Percentiles rank a stretch among this genome's conserved stretches.
Conservation (phyloP, 2,329 filamentous ascomycete genomes). For the Lasiodiplodia sp. region DNA sequence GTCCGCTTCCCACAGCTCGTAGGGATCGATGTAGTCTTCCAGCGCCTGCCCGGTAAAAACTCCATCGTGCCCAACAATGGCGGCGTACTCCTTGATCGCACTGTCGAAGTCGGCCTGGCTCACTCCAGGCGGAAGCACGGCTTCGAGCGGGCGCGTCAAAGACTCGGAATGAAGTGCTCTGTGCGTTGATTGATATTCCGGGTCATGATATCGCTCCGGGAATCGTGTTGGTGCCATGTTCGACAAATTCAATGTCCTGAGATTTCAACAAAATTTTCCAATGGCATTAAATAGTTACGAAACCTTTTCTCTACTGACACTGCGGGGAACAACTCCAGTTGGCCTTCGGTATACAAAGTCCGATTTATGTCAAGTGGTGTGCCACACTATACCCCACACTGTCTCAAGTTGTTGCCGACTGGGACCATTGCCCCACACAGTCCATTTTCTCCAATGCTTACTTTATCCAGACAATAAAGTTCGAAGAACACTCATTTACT, state of each 20-base stretch:
- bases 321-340: not conserved
- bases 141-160: constrained; percentile 46
- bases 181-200: constrained; percentile 53
- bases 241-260: not conserved
- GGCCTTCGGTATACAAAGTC: not conserved
- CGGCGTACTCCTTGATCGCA: constrained; percentile 47
- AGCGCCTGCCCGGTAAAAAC: constrained; percentile 50
- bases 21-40: constrained; percentile 57
- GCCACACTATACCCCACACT: not conserved
- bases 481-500: not conserved
- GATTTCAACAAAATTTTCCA: too few species aligned
- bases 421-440: constrained; percentile 3
- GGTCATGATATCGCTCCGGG: constrained; percentile 45
- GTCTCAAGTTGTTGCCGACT: not conserved
- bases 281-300: not conserved
- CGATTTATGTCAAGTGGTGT: not conserved
- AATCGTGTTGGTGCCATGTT: not conserved
- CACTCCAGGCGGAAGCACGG: constrained; percentile 52
- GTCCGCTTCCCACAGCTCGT: constrained; percentile 53
- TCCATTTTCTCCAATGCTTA: not conserved
- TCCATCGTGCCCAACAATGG: constrained; percentile 47
- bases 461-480: not conserved
- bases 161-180: constrained; percentile 52
- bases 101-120: constrained; percentile 46
- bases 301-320: not conserved